Evolutionary conservation across 2,329 filamentous ascomycete species (phyloP).

Genomic region (Neocatenulostroma microsporum): DNA sequence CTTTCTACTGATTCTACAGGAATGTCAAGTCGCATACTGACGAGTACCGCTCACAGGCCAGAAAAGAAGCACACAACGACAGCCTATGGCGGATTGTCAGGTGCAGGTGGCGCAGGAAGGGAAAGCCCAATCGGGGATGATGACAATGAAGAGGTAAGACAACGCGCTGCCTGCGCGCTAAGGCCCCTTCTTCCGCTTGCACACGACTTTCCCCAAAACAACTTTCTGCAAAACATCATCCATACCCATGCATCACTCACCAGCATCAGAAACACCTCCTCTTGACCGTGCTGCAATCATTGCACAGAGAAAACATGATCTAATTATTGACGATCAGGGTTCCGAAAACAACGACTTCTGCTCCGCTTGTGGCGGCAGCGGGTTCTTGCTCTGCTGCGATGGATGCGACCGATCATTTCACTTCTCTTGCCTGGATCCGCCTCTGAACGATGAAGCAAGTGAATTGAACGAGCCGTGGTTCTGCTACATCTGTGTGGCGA

Average conservation of each 20-base stretch:
- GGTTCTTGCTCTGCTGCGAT: conserved; percentile 87
- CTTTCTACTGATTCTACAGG: conserved; percentile 1
- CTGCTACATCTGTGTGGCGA: conserved; percentile 63
- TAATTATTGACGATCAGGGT: conserved; percentile 34
- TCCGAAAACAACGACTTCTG: conserved; percentile 81
- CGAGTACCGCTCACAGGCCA: conserved; percentile 46
- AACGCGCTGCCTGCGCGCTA: conserved; percentile 24
- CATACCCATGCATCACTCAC: conserved; percentile 25
- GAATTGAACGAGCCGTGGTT: conserved; percentile 64
- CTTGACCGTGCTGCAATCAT: conserved; percentile 13
- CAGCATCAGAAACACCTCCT: conserved; percentile 19
- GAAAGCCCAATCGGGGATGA: conserved; percentile 56
- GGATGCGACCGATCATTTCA: conserved; percentile 86
- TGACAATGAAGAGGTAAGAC: conserved; percentile 49
- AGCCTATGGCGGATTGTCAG: conserved; percentile 60
- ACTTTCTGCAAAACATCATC: conserved; percentile 13
- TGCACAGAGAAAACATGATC: conserved; percentile 17
- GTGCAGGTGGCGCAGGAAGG: conserved; percentile 53
- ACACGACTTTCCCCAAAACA: conserved; percentile 24
- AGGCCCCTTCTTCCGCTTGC: conserved; percentile 32
- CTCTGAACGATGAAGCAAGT: conserved; percentile 47
- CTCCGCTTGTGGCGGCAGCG: conserved; percentile 73
- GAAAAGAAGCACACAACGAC: conserved; percentile 68
- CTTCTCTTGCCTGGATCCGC: conserved; percentile 78
- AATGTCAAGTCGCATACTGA: conserved; percentile 17